Conservation (phyloP, 305 asterid genomes). For the Nicotiana rustica region DNA sequence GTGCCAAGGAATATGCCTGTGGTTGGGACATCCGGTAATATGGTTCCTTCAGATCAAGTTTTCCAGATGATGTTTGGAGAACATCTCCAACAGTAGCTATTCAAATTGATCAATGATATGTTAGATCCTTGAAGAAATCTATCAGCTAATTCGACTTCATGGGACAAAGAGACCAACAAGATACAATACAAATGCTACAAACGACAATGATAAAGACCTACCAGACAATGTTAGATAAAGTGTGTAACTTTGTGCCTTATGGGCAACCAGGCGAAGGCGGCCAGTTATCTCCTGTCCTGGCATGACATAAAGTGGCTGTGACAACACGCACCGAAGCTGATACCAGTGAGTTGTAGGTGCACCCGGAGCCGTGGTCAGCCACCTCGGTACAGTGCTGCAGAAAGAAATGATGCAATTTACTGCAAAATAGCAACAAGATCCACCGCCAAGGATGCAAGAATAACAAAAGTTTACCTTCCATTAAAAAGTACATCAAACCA, state of each 20-base stretch:
- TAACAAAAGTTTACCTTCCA: conserved; percentile 71
- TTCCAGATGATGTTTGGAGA: conserved; percentile 89
- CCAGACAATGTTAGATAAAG: conserved; percentile 85
- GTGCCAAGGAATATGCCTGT: conserved; percentile 74
- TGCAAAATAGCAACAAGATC: conserved; percentile 4
- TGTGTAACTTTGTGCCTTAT: conserved; percentile 96
- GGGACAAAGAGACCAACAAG: background rate
- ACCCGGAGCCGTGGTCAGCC: conserved; percentile 98
- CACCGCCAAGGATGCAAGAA: conserved; percentile 2
- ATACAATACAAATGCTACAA: background rate
- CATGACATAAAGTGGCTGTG: conserved; percentile 98
- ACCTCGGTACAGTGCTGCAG: conserved; percentile 85
- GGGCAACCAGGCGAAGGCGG: conserved; percentile 85
- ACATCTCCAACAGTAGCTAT: conserved; percentile 97
- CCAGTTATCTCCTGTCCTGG: conserved; percentile 99
- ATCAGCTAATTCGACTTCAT: conserved; percentile 19
- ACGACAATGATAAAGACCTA: conserved; percentile 36
- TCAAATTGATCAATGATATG: conserved; percentile 45
- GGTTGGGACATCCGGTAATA: conserved; percentile 99
- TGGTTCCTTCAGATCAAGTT: conserved; percentile 95
- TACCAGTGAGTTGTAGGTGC: conserved; percentile 99
- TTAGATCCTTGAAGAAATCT: conserved; percentile 31
- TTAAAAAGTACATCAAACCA: conserved; percentile 97
- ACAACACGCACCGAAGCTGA: conserved; percentile 93
- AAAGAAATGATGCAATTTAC: background rate